phyloP scores from a whole-genome alignment of 805 yeast species.

The Torulaspora franciscae region DNA sequence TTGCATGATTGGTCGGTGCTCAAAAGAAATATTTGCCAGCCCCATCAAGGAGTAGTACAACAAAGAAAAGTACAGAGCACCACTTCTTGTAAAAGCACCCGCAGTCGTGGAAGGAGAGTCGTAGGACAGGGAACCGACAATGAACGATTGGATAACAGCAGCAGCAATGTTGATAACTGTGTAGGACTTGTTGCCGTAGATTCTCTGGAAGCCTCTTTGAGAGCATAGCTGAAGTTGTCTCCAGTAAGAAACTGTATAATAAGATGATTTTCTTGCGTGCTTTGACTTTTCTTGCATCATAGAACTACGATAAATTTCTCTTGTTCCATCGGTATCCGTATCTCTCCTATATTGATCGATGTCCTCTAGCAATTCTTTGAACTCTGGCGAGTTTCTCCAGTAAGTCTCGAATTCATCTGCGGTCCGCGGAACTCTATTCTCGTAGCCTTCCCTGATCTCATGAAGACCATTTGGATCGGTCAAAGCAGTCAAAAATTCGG shows the following conservation, averaged over 20 bases:
- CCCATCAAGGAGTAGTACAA: constrained; percentile 50
- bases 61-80: constrained; percentile 54
- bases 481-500: constrained; percentile 57
- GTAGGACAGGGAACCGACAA: constrained; percentile 60
- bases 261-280: constrained; percentile 19
- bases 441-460: constrained; percentile 40
- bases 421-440: constrained; percentile 48
- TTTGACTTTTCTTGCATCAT: constrained; percentile 31
- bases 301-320: constrained; percentile 31
- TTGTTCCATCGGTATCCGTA: constrained; percentile 34
- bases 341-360: constrained; percentile 39
- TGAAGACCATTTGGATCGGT: constrained; percentile 52
- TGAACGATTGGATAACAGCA: constrained; percentile 50
- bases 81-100: constrained; percentile 63
- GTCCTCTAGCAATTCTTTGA: constrained; percentile 36
- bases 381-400: constrained; percentile 43
- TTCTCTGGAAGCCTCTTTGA: constrained; percentile 50
- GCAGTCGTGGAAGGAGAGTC: constrained; percentile 45
- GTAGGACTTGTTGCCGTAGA: constrained; percentile 55
- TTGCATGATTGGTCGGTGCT: constrained; percentile 54
- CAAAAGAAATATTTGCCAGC: constrained; percentile 46
- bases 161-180: constrained; percentile 30
- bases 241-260: constrained; percentile 29
- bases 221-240: constrained; percentile 49
- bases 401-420: constrained; percentile 50